Evolutionary conservation across 495 filamentous ascomycete genomes (phyloP), one percentile per base, ranked within the genome.

Genomic region (Clavariopsis aquatica): DNA sequence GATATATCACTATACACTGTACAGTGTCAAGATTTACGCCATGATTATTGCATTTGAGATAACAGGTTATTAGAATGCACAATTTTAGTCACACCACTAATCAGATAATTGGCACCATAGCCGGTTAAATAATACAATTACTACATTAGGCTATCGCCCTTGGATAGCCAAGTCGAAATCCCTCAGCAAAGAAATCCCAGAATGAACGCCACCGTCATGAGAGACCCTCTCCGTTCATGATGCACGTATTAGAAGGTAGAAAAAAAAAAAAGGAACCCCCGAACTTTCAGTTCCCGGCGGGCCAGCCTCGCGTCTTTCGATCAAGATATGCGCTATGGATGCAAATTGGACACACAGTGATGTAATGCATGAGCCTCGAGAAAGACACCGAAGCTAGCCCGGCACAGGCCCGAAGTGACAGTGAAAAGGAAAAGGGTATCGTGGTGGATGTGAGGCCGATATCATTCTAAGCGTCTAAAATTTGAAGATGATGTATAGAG

Each of bases 401-500:
- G 49, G 23, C 5, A 20, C 38, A n/a, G 15, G 38, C n/a, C 38
- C 38, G 13, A 43, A 43, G 38, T 2, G 3, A 8, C n/a, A 17
- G 49, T 15, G 24, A 55, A 55, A 60, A 59, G 31, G 52, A 59
- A 61, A 62, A 62, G 67, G 67, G 67, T 70, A 70, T 70, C 67
- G 53, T 66, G 57, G 27, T 49, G 28, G 31, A 31, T 52, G 8
- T 23, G 56, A 57, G 38, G 54, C 53, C n/a, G 26, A 13, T 20
- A 26, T 26, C 41, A 36, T 41, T n/a, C 29, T 38, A 2, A 13
- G 27, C 41, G 59, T 26, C 62, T 79, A 82, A 65, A 79, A 82
- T 68, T 82, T 82, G 31, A 82, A 71, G 57, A 82, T 82, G 69
- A 83, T 81, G 71, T 82, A 78, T 66, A 79, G 66, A 10, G 77